phyloP scores from a whole-genome alignment of 1,284 basidiomycete genomes.

The Kwoniella shivajii region DNA sequence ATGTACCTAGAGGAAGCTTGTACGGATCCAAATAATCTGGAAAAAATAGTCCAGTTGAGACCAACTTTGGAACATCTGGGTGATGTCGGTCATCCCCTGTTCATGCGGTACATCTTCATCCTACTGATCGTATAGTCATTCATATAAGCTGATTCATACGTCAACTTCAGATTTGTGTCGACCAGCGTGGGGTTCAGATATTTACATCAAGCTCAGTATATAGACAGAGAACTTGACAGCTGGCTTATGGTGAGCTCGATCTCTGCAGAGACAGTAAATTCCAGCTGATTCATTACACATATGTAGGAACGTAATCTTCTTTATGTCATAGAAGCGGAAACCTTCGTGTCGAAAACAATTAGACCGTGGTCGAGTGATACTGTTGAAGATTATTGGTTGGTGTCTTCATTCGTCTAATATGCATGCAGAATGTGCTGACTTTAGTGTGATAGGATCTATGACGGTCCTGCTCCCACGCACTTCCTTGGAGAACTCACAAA shows the following conservation, averaged over 20 bases:
- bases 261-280: neutral
- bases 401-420: neutral
- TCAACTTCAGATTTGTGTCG: conserved; percentile 77
- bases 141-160: neutral
- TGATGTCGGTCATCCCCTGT: conserved; percentile 82
- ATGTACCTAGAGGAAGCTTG: conserved; percentile 88
- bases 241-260: conserved; percentile 79
- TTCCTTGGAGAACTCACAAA: conserved; percentile 98
- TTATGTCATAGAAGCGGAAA: conserved; percentile 53
- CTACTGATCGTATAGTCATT: neutral
- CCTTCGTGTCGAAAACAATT: conserved; percentile 50
- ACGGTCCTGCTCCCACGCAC: conserved; percentile 86
- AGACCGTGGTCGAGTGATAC: conserved; percentile 43
- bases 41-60: conserved; percentile 90
- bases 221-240: conserved; percentile 89
- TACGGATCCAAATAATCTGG: conserved; percentile 76
- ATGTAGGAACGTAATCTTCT: conserved; percentile 51
- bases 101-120: no score
- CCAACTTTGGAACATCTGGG: conserved; percentile 94
- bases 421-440: neutral
- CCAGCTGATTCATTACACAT: neutral
- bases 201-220: conserved; percentile 86
- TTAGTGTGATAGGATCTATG: conserved; percentile 64
- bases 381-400: conserved; percentile 48
- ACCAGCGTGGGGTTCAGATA: conserved; percentile 91